Evolutionary conservation across 2,329 filamentous ascomycete species (phyloP).

Genomic region (Pseudogymnoascus sp.): DNA sequence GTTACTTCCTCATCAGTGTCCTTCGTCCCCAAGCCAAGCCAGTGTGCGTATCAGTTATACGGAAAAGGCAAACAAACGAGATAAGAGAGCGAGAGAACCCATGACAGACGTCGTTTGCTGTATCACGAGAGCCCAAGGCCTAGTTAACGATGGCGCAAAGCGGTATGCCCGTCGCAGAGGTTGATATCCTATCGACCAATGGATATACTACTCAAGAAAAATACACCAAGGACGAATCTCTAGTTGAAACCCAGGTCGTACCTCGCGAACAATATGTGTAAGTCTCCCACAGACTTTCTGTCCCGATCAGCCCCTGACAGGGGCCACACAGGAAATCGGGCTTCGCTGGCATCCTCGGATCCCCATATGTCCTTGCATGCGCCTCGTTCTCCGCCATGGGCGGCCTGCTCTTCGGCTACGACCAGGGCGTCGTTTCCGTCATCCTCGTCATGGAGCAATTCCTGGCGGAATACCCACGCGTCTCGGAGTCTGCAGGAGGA

Average conservation of each 20-base stretch:
- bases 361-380: conserved; percentile 29
- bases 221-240: background rate
- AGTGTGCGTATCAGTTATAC: background rate
- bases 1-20: background rate
- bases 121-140: conserved; percentile 3
- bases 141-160: conserved; percentile 7
- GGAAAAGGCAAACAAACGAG: background rate
- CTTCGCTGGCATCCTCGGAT: conserved; percentile 28
- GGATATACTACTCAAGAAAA: background rate
- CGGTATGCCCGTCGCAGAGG: conserved; percentile 1
- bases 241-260: background rate
- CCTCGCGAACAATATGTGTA: conserved; percentile 9
- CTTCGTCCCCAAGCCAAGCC: background rate
- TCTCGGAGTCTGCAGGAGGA: conserved; percentile 28
- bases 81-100: background rate
- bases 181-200: background rate
- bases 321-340: conserved; percentile 15
- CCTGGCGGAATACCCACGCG: conserved; percentile 28
- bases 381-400: conserved; percentile 32
- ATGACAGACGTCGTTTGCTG: background rate
- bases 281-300: background rate
- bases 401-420: conserved; percentile 36
- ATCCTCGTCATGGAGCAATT: conserved; percentile 34
- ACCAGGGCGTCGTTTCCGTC: conserved; percentile 36
- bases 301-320: background rate